Evolutionary conservation across 2,329 filamentous ascomycete genomes (phyloP).

Genomic region (Pestalotiopsis sp.): DNA sequence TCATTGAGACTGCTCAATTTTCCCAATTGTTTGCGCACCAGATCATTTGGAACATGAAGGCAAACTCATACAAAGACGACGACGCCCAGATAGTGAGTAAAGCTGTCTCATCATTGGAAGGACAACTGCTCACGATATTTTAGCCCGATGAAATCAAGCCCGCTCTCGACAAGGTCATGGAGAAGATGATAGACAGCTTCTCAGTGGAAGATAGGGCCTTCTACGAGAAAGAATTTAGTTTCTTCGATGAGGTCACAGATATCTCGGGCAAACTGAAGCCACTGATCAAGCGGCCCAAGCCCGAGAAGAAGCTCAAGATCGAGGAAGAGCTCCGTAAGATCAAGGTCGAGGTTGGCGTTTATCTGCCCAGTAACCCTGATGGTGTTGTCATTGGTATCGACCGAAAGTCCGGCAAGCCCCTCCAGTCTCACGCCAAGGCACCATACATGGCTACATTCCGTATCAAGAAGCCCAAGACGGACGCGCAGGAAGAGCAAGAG

Average conservation of each 20-base stretch:
- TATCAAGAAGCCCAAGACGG: conserved; percentile 76
- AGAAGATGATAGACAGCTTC: conserved; percentile 81
- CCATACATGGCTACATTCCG: conserved; percentile 99
- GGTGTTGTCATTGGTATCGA: conserved; percentile 98
- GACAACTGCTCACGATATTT: conserved; percentile 20
- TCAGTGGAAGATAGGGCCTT: conserved; percentile 78
- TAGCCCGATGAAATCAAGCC: conserved; percentile 91
- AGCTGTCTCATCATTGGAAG: not conserved
- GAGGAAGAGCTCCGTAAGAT: conserved; percentile 98
- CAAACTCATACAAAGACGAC: conserved; percentile 97
- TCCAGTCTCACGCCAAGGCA: conserved; percentile 97
- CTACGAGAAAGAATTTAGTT: conserved; percentile 94
- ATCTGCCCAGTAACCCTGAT: conserved; percentile 95
- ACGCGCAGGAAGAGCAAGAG: conserved; percentile 53
- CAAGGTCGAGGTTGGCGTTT: conserved; percentile 94
- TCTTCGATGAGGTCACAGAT: conserved; percentile 94
- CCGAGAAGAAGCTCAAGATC: conserved; percentile 98
- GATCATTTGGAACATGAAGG: conserved; percentile 99
- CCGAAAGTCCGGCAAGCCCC: conserved; percentile 93
- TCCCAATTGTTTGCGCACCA: conserved; percentile 99
- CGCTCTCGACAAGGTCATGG: conserved; percentile 87
- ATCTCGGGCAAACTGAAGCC: conserved; percentile 96
- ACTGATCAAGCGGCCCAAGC: conserved; percentile 87
- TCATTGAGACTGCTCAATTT: conserved; percentile 93
- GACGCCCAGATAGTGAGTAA: conserved; percentile 76